Conservation (phyloP, 2,329 filamentous ascomycete genomes). For the Fusarium sp. region DNA sequence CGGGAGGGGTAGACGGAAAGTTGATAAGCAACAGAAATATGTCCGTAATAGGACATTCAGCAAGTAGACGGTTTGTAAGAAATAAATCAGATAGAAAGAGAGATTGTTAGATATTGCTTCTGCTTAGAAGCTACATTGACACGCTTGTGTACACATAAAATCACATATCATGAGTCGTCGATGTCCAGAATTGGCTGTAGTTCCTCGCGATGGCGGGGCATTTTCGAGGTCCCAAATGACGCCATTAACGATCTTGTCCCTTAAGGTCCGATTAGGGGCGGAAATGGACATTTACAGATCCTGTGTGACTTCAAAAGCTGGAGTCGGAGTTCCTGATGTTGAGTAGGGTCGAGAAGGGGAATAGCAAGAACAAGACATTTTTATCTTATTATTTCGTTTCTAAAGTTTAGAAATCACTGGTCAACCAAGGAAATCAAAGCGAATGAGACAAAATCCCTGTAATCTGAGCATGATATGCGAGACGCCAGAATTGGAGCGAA, state of each 20-base stretch:
- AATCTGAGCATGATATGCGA: neutral
- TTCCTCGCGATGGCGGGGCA: slow-evolving; percentile 25
- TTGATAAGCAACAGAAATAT: neutral
- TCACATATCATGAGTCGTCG: slow-evolving; percentile 29
- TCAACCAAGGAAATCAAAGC: too few species aligned
- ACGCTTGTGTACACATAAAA: neutral
- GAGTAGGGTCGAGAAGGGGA: neutral
- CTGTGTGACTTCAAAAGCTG: neutral
- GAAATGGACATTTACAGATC: slow-evolving; percentile 28
- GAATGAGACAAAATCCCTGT: too few species aligned
- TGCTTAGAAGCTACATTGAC: neutral
- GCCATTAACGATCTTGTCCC: slow-evolving; percentile 38
- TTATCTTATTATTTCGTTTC: too few species aligned
- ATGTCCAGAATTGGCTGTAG: slow-evolving; percentile 15
- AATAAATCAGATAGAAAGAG: neutral
- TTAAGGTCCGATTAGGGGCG: slow-evolving; percentile 16
- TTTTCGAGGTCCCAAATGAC: slow-evolving; percentile 30
- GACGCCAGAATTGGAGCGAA: neutral
- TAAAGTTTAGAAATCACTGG: too few species aligned
- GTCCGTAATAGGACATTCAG: neutral
- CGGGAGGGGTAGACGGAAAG: slow-evolving; percentile 25
- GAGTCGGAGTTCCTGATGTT: neutral
- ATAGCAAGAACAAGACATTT: too few species aligned
- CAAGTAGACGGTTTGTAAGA: neutral
- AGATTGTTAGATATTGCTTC: neutral